Evolutionary conservation across 2,329 filamentous ascomycete genomes (phyloP).

Genomic region (Chaetomium strumarium): DNA sequence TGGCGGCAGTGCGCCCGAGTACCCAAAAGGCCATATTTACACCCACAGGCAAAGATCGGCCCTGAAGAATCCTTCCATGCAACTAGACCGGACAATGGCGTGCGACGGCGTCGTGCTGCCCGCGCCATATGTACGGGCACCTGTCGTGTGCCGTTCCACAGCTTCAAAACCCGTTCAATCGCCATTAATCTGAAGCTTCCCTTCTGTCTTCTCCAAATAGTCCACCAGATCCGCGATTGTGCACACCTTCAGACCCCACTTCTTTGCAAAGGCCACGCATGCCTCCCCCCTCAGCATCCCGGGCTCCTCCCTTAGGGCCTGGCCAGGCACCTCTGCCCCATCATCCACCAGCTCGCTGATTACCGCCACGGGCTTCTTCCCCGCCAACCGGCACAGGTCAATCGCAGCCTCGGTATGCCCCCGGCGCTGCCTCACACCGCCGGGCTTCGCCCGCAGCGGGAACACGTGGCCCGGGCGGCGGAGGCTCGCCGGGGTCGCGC

Average conservation of each 20-base stretch:
- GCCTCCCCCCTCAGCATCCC: conserved; percentile 90
- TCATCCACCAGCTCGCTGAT: conserved; percentile 93
- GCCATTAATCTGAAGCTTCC: conserved; percentile 47
- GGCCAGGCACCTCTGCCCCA: conserved; percentile 64
- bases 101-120: no score
- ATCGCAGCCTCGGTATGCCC: conserved; percentile 94
- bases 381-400: conserved; percentile 81
- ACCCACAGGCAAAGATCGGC: neutral
- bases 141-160: conserved; percentile 1
- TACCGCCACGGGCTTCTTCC: conserved; percentile 68
- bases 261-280: conserved; percentile 80
- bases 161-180: conserved; percentile 13
- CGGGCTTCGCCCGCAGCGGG: conserved; percentile 70
- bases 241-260: conserved; percentile 86
- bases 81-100: neutral
- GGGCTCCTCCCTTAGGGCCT: conserved; percentile 57
- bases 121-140: neutral
- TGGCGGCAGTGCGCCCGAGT: conserved; percentile 2
- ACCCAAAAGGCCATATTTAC: conserved; percentile 3
- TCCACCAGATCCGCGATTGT: conserved; percentile 87
- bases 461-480: conserved; percentile 85
- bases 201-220: conserved; percentile 72
- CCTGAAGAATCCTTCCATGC: neutral
- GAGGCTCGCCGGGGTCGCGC: conserved; percentile 54
- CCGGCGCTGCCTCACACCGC: conserved; percentile 70